Evolutionary conservation across 805 yeast genomes (phyloP), one percentile per base, ranked within the genome.

Genomic region (Millerozyma acaciae): DNA sequence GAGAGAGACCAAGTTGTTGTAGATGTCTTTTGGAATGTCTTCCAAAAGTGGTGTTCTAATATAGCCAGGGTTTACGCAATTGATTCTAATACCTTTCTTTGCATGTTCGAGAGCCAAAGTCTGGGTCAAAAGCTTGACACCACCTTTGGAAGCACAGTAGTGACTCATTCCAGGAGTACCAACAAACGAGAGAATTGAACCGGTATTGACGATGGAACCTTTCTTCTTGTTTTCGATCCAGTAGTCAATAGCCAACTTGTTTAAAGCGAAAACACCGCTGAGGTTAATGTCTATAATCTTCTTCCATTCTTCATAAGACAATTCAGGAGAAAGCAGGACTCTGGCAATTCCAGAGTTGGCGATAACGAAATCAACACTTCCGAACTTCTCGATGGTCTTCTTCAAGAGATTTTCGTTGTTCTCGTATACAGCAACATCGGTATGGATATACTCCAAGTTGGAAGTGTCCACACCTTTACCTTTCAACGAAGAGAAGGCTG

Each of bases 181-280:
- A 14, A 48, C 38, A 25, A 51, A 51, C 7, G 64, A 60, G 12
- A 57, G 64, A 27, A 60, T 55, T 2, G 70, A 63, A 16, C 57
- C 51, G 4, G 62, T 59, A 34, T 55, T 57, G 30, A 67, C 59
- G 37, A 67, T 62, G 29, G 62, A 65, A 20, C 71, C 70, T 7
- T 26, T 19, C 21, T 32, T 33, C 6, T 32, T 21, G 17, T 34
- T 35, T 23, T 34, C 38, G 22, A 32, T 26, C 40, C 37, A 37
- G 17, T 37, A 35, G 13, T 31, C 39, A 25, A 28, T 34, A 3
- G 44, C 44, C 18, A 35, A 33, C 25, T 38, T 37, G 20, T 39
- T 39, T 6, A 45, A 27, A 14, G 39, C 35, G 22, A 41, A 44
- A 9, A 38, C 36, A 12, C 46, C 44, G 17, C 35, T 34, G 6